Conservation (phyloP, 2,329 filamentous ascomycete genomes). For the Niveomyces coronatus region DNA sequence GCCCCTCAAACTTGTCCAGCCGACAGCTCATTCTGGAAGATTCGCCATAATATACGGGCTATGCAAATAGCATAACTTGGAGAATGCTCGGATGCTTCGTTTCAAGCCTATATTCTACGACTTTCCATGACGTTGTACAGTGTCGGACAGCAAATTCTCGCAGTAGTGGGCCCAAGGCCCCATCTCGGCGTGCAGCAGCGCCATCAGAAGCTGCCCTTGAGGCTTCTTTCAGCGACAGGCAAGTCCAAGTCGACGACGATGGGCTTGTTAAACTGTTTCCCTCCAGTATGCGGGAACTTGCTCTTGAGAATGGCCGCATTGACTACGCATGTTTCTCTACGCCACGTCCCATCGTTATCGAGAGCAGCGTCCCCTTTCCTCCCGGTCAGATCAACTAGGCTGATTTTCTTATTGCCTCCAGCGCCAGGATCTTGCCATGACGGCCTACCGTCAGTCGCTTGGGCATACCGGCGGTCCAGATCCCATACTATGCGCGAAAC, state of each 20-base stretch:
- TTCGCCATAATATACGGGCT: no score
- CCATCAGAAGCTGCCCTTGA: no score
- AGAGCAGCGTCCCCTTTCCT: neutral
- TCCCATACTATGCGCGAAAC: constrained; percentile 54
- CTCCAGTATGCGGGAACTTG: constrained; percentile 50
- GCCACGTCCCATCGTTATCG: constrained; percentile 13
- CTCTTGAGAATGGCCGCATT: constrained; percentile 69
- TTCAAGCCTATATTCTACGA: no score
- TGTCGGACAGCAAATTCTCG: no score
- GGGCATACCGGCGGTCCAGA: constrained; percentile 25
- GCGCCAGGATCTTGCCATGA: constrained; percentile 50
- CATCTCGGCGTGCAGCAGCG: no score
- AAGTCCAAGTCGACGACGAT: constrained; percentile 77
- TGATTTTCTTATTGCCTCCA: constrained; percentile 34
- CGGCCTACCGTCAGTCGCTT: constrained; percentile 32
- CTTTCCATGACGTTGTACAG: no score
- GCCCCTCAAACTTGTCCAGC: no score
- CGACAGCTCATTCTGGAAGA: no score
- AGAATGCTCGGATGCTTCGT: no score
- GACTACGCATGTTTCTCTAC: constrained; percentile 64
- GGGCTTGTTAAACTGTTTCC: constrained; percentile 63
- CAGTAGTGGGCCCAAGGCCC: no score
- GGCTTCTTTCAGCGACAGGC: constrained; percentile 38
- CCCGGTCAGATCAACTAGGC: neutral
- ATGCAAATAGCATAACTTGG: no score